These are phyloP conservation scores for Kalmanozyma brasiliensis DNA, from an alignment of 1,284 basidiomycete genomes.

Conservation along the genomic window DNA sequence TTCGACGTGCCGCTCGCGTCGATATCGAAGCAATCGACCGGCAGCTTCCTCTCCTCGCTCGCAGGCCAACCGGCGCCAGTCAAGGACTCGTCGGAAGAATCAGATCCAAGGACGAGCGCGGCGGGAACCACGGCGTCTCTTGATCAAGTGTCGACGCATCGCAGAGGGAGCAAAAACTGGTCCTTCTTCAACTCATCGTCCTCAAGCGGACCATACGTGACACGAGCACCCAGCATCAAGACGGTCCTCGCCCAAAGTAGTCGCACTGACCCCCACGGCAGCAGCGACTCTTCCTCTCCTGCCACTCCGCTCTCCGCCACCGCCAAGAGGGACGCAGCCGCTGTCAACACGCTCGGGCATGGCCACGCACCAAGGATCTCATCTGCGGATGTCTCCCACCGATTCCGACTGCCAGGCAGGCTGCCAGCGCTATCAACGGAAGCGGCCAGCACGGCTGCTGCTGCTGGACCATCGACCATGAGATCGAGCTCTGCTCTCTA, in stretches of 20 bases:
- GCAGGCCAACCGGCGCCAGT: conserved; percentile 2
- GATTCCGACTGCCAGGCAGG: conserved; percentile 26
- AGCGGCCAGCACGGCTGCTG: conserved; percentile 4
- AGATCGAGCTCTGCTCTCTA: conserved; percentile 32
- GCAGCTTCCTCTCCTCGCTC: conserved; percentile 1
- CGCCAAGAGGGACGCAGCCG: conserved; percentile 2
- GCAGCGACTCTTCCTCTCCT: conserved; percentile 11
- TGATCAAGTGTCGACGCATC: conserved; percentile 3
- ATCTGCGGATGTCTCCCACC: conserved; percentile 22
- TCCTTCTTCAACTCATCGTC: conserved; percentile 54
- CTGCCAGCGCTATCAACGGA: conserved; percentile 35
- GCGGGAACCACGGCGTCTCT: conserved; percentile 7
- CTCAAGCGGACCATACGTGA: conserved; percentile 12
- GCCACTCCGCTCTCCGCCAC: conserved; percentile 12
- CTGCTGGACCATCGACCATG: conserved; percentile 1
- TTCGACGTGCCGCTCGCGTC: conserved; percentile 41
- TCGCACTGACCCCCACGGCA: conserved; percentile 5
- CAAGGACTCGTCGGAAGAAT: conserved; percentile 14
- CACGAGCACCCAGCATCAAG: conserved; percentile 44
- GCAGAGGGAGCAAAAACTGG: conserved; percentile 45
- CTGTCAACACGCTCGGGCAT: conserved; percentile 10
- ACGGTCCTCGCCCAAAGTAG: conserved; percentile 13
- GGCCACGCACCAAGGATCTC: conserved; percentile 14
- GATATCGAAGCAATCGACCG: conserved; percentile 3
- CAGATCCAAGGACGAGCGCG: conserved; percentile 13